Conservation (phyloP, 2,329 filamentous ascomycete species). For the Stagonosporopsis tanaceti region DNA sequence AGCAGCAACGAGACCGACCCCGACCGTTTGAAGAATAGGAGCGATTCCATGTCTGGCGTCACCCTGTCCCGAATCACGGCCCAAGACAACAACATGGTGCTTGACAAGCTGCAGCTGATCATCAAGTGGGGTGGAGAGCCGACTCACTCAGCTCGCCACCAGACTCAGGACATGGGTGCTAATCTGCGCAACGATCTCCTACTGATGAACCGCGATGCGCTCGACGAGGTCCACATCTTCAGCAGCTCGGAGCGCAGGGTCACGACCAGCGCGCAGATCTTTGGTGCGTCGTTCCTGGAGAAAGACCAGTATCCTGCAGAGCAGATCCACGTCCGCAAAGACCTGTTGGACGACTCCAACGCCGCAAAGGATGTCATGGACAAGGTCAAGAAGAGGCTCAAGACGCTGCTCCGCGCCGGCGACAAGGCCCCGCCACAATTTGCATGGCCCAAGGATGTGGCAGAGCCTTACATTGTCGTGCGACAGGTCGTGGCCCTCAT, state of each 20-base stretch:
- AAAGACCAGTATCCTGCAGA: constrained; percentile 85
- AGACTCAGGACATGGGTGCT: constrained; percentile 91
- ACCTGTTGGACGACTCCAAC: constrained; percentile 95
- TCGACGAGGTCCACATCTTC: constrained; percentile 93
- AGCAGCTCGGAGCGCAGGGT: constrained; percentile 95
- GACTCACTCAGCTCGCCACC: constrained; percentile 95
- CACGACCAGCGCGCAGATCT: constrained; percentile 95
- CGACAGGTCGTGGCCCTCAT: constrained; percentile 92
- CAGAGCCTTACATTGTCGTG: constrained; percentile 92
- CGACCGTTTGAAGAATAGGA: constrained; percentile 50
- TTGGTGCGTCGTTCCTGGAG: constrained; percentile 86
- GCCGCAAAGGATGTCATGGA: constrained; percentile 99
- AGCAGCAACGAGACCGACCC: constrained; percentile 23
- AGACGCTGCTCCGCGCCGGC: constrained; percentile 89
- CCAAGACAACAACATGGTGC: constrained; percentile 87
- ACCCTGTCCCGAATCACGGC: constrained; percentile 95
- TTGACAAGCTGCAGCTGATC: constrained; percentile 96
- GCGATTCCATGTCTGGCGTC: constrained; percentile 86
- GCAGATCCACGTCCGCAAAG: constrained; percentile 90
- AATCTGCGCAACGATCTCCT: constrained; percentile 96
- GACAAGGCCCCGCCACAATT: constrained; percentile 93
- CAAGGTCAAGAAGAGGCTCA: constrained; percentile 99
- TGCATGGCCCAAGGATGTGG: constrained; percentile 94
- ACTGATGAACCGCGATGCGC: constrained; percentile 87
- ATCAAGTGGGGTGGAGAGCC: constrained; percentile 99